Evolutionary conservation across 1,284 basidiomycete species (phyloP).

Genomic region (Boletus calvinii): DNA sequence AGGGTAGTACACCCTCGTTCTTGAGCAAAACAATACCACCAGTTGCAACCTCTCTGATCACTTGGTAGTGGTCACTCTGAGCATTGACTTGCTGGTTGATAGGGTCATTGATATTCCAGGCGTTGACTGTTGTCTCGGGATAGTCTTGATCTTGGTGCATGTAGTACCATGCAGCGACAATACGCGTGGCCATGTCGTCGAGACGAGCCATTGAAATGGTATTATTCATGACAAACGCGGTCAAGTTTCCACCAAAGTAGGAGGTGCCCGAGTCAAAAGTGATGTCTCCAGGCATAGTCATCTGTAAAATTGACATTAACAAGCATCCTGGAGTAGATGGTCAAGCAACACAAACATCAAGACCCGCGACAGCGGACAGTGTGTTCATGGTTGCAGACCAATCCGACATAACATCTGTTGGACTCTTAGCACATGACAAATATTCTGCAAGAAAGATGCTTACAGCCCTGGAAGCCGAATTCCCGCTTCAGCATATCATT

Average conservation of each 20-base stretch:
- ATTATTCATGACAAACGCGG: constrained; percentile 29
- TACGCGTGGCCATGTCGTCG: constrained; percentile 67
- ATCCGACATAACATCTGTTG: constrained; percentile 36
- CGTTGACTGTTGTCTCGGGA: constrained; percentile 53
- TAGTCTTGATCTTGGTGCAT: constrained; percentile 59
- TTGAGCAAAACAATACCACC: constrained; percentile 77
- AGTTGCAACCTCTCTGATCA: constrained; percentile 65
- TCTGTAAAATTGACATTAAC: constrained; percentile 20
- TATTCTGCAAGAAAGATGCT: constrained; percentile 4
- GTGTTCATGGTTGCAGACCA: constrained; percentile 44
- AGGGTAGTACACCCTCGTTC: constrained; percentile 61
- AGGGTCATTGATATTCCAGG: constrained; percentile 47
- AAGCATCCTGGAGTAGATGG: not conserved
- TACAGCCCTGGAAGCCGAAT: constrained; percentile 56
- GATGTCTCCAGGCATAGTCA: constrained; percentile 45
- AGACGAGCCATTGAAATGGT: constrained; percentile 46
- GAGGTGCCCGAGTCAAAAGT: constrained; percentile 28
- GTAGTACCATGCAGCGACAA: constrained; percentile 61
- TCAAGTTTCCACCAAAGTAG: constrained; percentile 53
- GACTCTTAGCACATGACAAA: not conserved
- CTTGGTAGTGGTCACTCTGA: constrained; percentile 50
- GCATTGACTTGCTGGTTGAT: constrained; percentile 60
- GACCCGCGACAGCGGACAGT: constrained; percentile 42
- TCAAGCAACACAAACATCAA: constrained; percentile 39
- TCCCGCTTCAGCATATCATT: constrained; percentile 61